These are phyloP conservation scores for Dictyostelium intermedium DNA, from an alignment of 78 protist genomes.

Conservation along the genomic window DNA sequence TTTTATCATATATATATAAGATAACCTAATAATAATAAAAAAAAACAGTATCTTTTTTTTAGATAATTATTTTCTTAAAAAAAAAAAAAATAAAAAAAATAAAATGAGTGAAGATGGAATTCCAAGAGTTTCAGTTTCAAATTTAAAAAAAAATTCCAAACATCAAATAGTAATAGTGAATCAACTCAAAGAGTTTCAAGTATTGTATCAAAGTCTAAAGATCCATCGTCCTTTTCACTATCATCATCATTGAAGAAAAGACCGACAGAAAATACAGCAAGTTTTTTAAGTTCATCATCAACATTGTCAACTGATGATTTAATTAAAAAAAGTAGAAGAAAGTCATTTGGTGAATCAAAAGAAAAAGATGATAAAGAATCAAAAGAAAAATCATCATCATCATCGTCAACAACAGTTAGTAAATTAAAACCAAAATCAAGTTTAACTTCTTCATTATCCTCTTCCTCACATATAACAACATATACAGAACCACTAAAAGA, in stretches of 20 bases:
- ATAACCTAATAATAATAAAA: background rate
- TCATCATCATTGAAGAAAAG: conserved; percentile 5
- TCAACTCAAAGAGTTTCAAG: background rate
- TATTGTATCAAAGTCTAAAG: conserved; percentile 3
- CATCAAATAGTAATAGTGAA: background rate
- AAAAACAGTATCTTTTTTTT: background rate
- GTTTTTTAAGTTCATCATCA: background rate
- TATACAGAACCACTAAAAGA: background rate
- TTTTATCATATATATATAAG: too few species aligned
- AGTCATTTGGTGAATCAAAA: conserved; percentile 8
- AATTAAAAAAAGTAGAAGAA: conserved; percentile 4
- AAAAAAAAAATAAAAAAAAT: background rate
- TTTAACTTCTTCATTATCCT: background rate
- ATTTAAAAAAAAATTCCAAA: background rate
- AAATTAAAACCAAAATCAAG: background rate
- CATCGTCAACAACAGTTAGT: background rate
- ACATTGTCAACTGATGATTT: background rate
- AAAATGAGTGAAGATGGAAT: conserved; percentile 5
- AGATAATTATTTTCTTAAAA: too few species aligned
- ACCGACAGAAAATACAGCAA: background rate
- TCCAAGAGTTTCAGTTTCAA: background rate
- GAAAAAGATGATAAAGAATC: background rate
- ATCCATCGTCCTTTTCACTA: background rate
- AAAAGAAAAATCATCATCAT: background rate
- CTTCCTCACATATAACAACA: background rate